Percentiles rank a stretch among this genome's conserved stretches.
Conservation (phyloP, 169 alveolate genomes). For the Eimeria brunetti region DNA sequence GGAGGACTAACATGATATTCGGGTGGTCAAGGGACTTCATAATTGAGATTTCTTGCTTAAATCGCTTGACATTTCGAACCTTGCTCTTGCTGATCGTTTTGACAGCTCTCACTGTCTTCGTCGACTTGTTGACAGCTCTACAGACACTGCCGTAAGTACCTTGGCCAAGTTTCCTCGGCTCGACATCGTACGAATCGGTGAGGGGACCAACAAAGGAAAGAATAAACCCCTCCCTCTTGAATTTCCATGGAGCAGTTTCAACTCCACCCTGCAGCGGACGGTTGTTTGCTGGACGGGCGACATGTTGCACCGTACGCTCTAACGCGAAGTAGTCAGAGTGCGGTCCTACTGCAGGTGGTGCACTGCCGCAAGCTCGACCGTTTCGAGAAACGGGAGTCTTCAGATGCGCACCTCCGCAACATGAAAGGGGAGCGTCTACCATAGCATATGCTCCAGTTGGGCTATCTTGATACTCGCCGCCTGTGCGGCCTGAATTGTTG, state of each 20-base stretch:
- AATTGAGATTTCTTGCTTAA: conserved; percentile 91
- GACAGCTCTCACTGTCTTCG: conserved; percentile 87
- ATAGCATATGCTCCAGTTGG: conserved; percentile 4
- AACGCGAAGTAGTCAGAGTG: conserved; percentile 19
- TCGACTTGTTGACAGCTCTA: conserved; percentile 81
- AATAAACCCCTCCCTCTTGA: conserved; percentile 79
- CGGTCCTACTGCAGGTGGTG: conserved; percentile 14
- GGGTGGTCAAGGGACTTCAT: conserved; percentile 85
- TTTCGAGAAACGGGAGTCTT: conserved; percentile 34
- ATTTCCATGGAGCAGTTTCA: conserved; percentile 46
- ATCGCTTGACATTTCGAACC: conserved; percentile 87
- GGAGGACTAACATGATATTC: conserved; percentile 79
- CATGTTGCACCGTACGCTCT: background rate
- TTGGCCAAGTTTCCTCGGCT: conserved; percentile 80
- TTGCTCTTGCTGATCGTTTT: conserved; percentile 88
- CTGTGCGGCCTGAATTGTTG: background rate
- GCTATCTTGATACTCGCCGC: background rate
- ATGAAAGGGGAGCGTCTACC: conserved; percentile 43
- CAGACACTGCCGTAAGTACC: conserved; percentile 85
- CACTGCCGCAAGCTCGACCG: conserved; percentile 53
- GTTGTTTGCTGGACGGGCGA: conserved; percentile 8
- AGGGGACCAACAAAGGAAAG: conserved; percentile 77
- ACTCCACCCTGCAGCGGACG: background rate
- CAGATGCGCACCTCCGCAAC: conserved; percentile 58
- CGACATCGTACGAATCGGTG: conserved; percentile 79